Evolutionary conservation across 2,329 filamentous ascomycete species (phyloP).

Genomic region (Myriosclerotinia scirpicola): DNA sequence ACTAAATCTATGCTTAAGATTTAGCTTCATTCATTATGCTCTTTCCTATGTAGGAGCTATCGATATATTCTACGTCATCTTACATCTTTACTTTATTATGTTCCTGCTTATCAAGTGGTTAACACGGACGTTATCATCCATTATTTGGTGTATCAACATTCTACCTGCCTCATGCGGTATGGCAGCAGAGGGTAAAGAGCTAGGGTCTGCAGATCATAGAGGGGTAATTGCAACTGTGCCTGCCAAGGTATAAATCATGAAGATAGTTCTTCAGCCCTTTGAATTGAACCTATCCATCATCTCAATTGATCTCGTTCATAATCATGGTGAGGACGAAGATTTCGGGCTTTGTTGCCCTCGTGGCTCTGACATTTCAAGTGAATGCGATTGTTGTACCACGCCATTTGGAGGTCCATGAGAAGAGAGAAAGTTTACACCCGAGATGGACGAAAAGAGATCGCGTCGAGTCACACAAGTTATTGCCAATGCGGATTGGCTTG

Average conservation of each 20-base stretch:
- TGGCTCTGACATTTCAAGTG: constrained; percentile 8
- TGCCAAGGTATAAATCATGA: constrained; percentile 22
- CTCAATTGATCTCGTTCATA: not conserved
- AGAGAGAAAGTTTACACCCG: constrained; percentile 28
- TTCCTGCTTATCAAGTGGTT: constrained; percentile 9
- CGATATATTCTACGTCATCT: constrained; percentile 17
- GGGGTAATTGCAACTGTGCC: constrained; percentile 14
- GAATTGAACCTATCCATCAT: not conserved
- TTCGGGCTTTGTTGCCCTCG: constrained; percentile 15
- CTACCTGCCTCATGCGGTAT: constrained; percentile 21
- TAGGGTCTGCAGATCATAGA: constrained; percentile 20
- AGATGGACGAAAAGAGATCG: constrained; percentile 34
- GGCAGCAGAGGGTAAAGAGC: not conserved
- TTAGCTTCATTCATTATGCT: not conserved
- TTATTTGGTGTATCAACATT: not conserved
- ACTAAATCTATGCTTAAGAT: not conserved
- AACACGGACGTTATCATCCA: not conserved
- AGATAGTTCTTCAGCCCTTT: not conserved
- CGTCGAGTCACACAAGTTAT: constrained; percentile 29
- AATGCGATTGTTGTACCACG: constrained; percentile 28
- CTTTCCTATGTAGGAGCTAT: constrained; percentile 17
- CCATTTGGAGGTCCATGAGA: constrained; percentile 34
- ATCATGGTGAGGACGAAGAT: constrained; percentile 9
- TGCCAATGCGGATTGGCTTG: constrained; percentile 36
- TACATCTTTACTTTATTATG: not conserved